These are phyloP conservation scores for Solanum hybrid DNA, from an alignment of 305 asterid genomes.

Conservation along the genomic window DNA sequence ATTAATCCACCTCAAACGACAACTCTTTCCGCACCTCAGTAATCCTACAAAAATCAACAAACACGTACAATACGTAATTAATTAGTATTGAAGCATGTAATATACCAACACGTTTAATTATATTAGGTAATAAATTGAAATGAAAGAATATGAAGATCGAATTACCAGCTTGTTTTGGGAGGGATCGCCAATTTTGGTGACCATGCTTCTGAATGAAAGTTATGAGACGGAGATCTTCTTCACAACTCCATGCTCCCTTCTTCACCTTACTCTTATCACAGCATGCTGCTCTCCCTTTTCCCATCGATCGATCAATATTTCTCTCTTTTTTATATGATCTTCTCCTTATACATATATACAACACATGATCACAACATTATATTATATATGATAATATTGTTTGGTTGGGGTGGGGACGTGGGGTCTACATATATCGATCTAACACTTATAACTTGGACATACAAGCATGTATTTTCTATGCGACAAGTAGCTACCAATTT, in stretches of 20 bases:
- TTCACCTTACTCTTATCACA: slow-evolving; percentile 58
- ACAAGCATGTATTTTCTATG: not conserved
- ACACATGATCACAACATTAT: not conserved
- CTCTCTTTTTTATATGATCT: not conserved
- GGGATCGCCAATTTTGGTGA: slow-evolving; percentile 54
- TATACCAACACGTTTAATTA: too few species aligned
- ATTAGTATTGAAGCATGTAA: too few species aligned
- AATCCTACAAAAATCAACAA: slow-evolving; percentile 24
- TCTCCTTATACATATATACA: not conserved
- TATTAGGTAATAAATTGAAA: too few species aligned
- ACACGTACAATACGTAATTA: too few species aligned
- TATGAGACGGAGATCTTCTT: slow-evolving; percentile 38
- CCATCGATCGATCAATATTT: slow-evolving; percentile 10
- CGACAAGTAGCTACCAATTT: not conserved
- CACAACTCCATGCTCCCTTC: slow-evolving; percentile 59
- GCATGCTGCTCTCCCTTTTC: slow-evolving; percentile 53
- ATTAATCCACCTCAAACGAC: slow-evolving; percentile 72
- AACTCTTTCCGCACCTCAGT: slow-evolving; percentile 58
- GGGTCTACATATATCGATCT: not conserved
- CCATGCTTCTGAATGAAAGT: slow-evolving; percentile 38
- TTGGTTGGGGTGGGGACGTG: not conserved
- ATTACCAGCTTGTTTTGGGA: slow-evolving; percentile 54
- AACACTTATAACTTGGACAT: not conserved
- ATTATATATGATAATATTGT: not conserved
- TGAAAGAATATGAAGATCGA: not conserved